Evolutionary conservation across 495 filamentous ascomycete species (phyloP).

Genomic region (Neurospora sp.): DNA sequence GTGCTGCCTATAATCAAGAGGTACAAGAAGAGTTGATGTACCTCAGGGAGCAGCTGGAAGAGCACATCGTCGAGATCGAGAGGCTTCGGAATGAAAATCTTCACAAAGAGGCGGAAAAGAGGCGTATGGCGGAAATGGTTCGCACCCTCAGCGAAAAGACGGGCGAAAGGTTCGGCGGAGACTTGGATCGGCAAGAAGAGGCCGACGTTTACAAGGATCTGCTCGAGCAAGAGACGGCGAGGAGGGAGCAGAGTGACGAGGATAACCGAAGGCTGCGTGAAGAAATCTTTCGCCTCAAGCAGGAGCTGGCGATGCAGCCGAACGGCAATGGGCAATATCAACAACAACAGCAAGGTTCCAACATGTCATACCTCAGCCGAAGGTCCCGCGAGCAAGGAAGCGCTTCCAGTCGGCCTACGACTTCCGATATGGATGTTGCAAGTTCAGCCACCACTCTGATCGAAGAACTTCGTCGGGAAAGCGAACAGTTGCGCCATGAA

Average conservation of each 20-base stretch:
- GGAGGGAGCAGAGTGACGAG: constrained; percentile 82
- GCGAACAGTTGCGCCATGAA: constrained; percentile 75
- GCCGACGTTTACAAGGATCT: constrained; percentile 92
- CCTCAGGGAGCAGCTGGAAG: constrained; percentile 72
- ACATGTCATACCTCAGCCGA: constrained; percentile 52
- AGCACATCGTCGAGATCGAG: constrained; percentile 74
- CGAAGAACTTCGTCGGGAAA: constrained; percentile 48
- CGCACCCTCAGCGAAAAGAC: constrained; percentile 58
- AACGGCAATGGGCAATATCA: constrained; percentile 30
- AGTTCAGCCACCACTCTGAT: constrained; percentile 61
- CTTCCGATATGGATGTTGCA: constrained; percentile 45
- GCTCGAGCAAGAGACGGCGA: constrained; percentile 82
- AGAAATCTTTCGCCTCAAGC: constrained; percentile 66
- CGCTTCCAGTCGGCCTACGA: constrained; percentile 51
- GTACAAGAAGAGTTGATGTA: constrained; percentile 78
- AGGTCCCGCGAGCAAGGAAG: constrained; percentile 47
- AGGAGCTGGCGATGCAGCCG: constrained; percentile 38
- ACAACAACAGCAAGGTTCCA: constrained; percentile 32
- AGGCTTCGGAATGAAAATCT: constrained; percentile 66
- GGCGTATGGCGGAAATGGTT: constrained; percentile 69
- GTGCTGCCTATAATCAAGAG: constrained; percentile 46
- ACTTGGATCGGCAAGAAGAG: constrained; percentile 71
- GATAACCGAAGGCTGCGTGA: constrained; percentile 79
- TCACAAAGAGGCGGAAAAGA: constrained; percentile 67
- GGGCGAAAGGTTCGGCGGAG: constrained; percentile 45